These are phyloP conservation scores for Ananas comosus DNA, from an alignment of 176 grass and related monocot genomes.

Conservation along the genomic window DNA sequence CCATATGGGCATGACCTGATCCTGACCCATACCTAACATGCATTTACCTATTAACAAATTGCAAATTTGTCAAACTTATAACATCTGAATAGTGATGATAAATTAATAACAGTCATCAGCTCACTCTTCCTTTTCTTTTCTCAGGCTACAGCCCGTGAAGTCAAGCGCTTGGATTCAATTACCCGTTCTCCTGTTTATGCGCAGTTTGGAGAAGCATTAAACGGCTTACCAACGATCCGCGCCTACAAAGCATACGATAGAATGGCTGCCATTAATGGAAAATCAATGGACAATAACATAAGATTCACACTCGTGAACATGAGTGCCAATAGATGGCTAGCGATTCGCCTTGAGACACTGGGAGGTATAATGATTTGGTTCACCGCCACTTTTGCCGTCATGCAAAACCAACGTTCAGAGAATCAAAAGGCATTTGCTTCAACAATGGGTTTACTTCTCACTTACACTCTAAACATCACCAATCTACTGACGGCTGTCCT, in stretches of 20 bases:
- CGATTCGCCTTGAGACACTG: constrained; percentile 92
- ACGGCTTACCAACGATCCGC: constrained; percentile 92
- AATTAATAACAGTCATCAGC: background rate
- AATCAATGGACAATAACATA: constrained; percentile 97
- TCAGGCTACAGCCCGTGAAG: constrained; percentile 82
- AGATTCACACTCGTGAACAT: constrained; percentile 94
- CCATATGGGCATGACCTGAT: too few relatives aligned
- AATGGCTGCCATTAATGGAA: constrained; percentile 86
- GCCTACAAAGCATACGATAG: constrained; percentile 98
- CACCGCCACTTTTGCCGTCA: constrained; percentile 90
- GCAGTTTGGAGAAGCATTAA: constrained; percentile 90
- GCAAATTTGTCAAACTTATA: background rate
- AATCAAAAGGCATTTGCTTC: constrained; percentile 93
- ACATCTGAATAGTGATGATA: background rate
- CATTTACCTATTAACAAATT: background rate
- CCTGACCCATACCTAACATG: too few relatives aligned
- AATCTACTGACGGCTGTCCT: constrained; percentile 71
- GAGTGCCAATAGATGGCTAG: constrained; percentile 88
- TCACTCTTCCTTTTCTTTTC: constrained; percentile 23
- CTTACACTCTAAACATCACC: constrained; percentile 94
- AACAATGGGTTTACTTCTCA: constrained; percentile 94
- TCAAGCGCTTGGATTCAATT: constrained; percentile 93
- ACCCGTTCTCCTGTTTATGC: constrained; percentile 96
- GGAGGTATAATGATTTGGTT: constrained; percentile 99
- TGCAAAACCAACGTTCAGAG: constrained; percentile 91